These are phyloP conservation scores for Globisporangium paroecandrum DNA, from an alignment of 352 stramenopile genomes.

Conservation along the genomic window DNA sequence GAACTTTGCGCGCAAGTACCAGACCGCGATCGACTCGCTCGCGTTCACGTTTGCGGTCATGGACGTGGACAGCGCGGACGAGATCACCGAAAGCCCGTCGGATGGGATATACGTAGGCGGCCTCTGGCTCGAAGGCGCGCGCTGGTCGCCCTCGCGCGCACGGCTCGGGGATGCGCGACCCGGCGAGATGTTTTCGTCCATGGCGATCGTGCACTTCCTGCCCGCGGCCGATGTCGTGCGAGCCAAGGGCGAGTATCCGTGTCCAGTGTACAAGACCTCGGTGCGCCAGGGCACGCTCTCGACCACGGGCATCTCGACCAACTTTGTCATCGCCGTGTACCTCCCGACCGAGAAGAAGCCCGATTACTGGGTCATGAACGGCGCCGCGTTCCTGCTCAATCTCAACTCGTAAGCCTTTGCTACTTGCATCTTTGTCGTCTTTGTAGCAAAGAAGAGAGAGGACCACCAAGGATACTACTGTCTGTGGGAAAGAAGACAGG, in stretches of 20 bases:
- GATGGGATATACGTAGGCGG: constrained; percentile 94
- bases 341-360: constrained; percentile 79
- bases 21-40: constrained; percentile 93
- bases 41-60: constrained; percentile 89
- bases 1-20: constrained; percentile 94
- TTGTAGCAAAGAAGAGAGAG: background rate
- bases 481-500: constrained; percentile 12
- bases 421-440: background rate
- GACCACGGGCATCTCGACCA: constrained; percentile 93
- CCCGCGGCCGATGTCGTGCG: constrained; percentile 77
- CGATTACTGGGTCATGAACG: constrained; percentile 92
- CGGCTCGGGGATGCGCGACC: constrained; percentile 80
- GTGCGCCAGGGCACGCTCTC: constrained; percentile 89
- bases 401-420: constrained; percentile 59
- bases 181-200: constrained; percentile 91
- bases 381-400: constrained; percentile 91
- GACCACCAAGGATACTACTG: constrained; percentile 11
- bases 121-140: constrained; percentile 84
- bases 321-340: constrained; percentile 92
- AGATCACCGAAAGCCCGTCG: constrained; percentile 59
- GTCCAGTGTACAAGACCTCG: constrained; percentile 94
- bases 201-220: constrained; percentile 90
- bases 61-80: constrained; percentile 47
- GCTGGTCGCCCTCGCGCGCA: constrained; percentile 72
- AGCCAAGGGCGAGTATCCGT: constrained; percentile 74